Evolutionary conservation across 2,329 filamentous ascomycete genomes (phyloP).

Genomic region (Pseudogymnoascus sp.): DNA sequence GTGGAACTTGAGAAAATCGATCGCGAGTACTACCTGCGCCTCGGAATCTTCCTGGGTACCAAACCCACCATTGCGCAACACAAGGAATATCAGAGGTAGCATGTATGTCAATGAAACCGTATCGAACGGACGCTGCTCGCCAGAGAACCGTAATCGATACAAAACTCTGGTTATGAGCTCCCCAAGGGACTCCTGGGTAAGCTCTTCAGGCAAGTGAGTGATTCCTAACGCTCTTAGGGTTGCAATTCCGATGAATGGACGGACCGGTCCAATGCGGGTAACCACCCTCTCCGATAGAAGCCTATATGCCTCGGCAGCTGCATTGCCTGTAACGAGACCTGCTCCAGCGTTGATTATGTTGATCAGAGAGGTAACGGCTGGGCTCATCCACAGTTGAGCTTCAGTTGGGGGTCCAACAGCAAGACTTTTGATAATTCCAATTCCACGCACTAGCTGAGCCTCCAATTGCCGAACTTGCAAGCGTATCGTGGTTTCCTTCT

Average conservation of each 20-base stretch:
- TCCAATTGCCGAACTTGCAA: constrained; percentile 61
- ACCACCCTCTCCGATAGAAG: constrained; percentile 69
- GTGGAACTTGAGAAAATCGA: constrained; percentile 86
- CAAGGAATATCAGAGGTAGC: constrained; percentile 69
- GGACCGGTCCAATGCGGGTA: constrained; percentile 63
- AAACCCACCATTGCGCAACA: constrained; percentile 73
- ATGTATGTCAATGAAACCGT: constrained; percentile 80
- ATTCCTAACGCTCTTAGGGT: constrained; percentile 73
- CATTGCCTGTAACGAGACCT: constrained; percentile 71
- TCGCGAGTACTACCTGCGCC: constrained; percentile 78
- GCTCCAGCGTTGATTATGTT: constrained; percentile 72
- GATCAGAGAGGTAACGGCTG: constrained; percentile 66
- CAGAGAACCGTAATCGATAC: constrained; percentile 81
- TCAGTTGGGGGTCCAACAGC: constrained; percentile 85
- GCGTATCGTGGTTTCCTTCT: constrained; percentile 76
- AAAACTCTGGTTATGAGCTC: constrained; percentile 79
- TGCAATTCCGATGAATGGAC: constrained; percentile 79
- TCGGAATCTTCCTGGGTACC: constrained; percentile 73
- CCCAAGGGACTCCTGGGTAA: constrained; percentile 73
- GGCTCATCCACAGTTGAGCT: constrained; percentile 77
- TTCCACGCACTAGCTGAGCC: constrained; percentile 67
- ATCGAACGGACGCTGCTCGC: constrained; percentile 92
- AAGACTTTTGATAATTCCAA: constrained; percentile 76
- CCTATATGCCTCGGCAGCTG: constrained; percentile 70
- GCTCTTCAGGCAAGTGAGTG: constrained; percentile 60